A percentile compares a stretch with the other conserved stretches of the same genome.
Conservation (phyloP, 2,329 filamentous ascomycete species). For the Fusarium sp. region DNA sequence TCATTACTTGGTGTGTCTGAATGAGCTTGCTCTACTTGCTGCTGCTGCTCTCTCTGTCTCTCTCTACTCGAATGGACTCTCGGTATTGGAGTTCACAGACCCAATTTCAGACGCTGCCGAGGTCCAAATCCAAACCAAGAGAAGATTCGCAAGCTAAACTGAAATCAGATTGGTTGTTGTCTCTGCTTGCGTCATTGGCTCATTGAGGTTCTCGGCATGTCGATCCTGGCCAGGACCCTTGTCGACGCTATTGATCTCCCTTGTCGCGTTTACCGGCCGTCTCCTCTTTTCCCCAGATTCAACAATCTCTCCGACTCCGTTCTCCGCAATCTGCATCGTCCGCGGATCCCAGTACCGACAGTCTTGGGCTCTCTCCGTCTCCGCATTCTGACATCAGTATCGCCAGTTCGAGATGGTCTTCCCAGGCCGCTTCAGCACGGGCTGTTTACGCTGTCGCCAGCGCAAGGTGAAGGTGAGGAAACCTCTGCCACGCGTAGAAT, state of each 20-base stretch:
- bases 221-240: background rate
- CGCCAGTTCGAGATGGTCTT: conserved; percentile 41
- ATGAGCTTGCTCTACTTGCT: background rate
- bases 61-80: background rate
- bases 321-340: conserved; percentile 13
- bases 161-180: background rate
- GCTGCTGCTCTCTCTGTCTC: too few relatives aligned
- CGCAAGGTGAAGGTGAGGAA: conserved; percentile 48
- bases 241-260: background rate
- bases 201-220: background rate
- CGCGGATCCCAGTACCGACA: conserved; percentile 7
- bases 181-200: background rate
- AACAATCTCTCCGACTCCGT: background rate
- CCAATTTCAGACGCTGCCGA: background rate
- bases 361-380: background rate
- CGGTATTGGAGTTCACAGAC: background rate
- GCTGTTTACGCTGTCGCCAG: conserved; percentile 46
- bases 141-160: conserved; percentile 13
- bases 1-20: background rate
- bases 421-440: conserved; percentile 47
- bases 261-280: background rate
- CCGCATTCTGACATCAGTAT: background rate
- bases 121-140: background rate
- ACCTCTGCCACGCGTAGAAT: background rate
- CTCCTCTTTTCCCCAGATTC: conserved; percentile 2